Percentiles rank a stretch among this genome's conserved stretches.
Evolutionary conservation across 2,329 filamentous ascomycete genomes (phyloP).

Genomic region (Nemania sp.): DNA sequence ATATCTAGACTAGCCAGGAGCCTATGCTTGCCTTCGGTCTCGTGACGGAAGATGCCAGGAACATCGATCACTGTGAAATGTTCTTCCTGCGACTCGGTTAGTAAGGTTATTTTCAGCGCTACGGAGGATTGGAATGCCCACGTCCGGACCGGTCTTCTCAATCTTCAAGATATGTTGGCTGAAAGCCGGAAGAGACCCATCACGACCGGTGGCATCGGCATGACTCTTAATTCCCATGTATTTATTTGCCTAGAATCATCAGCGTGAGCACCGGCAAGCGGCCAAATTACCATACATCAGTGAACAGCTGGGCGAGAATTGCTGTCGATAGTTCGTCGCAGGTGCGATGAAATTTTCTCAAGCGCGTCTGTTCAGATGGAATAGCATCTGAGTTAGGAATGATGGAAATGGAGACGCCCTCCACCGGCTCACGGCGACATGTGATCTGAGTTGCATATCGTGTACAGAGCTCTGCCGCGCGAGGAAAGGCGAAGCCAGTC

Average conservation of each 20-base stretch:
- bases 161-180: constrained; percentile 51
- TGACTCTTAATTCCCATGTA: constrained; percentile 48
- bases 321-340: constrained; percentile 32
- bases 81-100: constrained; percentile 38
- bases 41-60: constrained; percentile 53
- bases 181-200: constrained; percentile 41
- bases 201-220: background rate
- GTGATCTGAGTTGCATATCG: constrained; percentile 54
- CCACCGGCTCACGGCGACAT: constrained; percentile 42
- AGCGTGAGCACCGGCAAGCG: no score
- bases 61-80: constrained; percentile 59
- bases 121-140: constrained; percentile 21
- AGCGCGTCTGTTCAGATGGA: constrained; percentile 25
- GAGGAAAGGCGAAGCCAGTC: constrained; percentile 53
- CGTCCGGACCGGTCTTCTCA: constrained; percentile 50
- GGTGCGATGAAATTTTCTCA: constrained; percentile 38
- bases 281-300: constrained; percentile 39
- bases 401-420: constrained; percentile 49
- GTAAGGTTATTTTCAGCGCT: background rate
- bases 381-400: constrained; percentile 38
- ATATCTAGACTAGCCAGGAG: background rate
- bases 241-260: constrained; percentile 43
- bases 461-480: constrained; percentile 50
- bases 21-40: constrained; percentile 39
- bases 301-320: constrained; percentile 45